Percentiles rank a stretch among this genome's conserved stretches.
These are phyloP conservation scores for Tephrocybe rancida DNA, from an alignment of 768 basidiomycete genomes.

Conservation along the genomic window DNA sequence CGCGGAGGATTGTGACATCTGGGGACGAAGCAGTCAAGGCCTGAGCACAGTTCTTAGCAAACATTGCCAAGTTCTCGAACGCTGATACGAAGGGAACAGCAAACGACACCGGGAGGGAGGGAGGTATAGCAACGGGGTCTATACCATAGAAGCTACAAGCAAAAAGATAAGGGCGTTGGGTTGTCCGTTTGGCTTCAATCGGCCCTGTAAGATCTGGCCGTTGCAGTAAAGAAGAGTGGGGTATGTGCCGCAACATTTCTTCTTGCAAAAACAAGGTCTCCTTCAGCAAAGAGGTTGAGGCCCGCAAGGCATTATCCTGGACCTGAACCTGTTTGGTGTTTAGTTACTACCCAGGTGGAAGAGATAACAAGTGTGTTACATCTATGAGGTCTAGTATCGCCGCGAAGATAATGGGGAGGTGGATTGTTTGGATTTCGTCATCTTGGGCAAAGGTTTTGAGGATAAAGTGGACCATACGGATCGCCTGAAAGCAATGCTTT, in stretches of 20 bases:
- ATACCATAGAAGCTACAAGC: constrained; percentile 67
- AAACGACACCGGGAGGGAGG: constrained; percentile 25
- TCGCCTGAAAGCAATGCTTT: constrained; percentile 44
- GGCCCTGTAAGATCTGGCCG: constrained; percentile 49
- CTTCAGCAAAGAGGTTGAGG: constrained; percentile 35
- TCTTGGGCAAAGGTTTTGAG: constrained; percentile 81
- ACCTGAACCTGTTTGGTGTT: constrained; percentile 47
- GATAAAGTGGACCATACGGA: constrained; percentile 72
- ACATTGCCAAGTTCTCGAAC: constrained; percentile 54
- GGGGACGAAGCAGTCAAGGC: constrained; percentile 32
- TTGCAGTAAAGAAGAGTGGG: constrained; percentile 49
- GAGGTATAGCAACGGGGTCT: constrained; percentile 22
- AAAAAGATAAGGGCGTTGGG: constrained; percentile 50
- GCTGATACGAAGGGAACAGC: constrained; percentile 56
- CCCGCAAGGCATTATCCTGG: constrained; percentile 33
- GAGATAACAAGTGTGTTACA: constrained; percentile 38
- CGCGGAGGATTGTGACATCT: constrained; percentile 39
- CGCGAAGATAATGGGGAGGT: constrained; percentile 79
- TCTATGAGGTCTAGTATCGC: constrained; percentile 65
- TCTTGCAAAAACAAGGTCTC: constrained; percentile 53
- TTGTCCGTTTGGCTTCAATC: constrained; percentile 28
- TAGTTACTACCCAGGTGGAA: constrained; percentile 1
- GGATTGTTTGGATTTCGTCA: constrained; percentile 81
- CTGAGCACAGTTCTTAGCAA: constrained; percentile 48
- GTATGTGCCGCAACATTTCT: constrained; percentile 53